Evolutionary conservation across 805 yeast species (phyloP), one percentile per base, ranked within the genome.

Genomic region (Wickerhamiella kurtzmanii): DNA sequence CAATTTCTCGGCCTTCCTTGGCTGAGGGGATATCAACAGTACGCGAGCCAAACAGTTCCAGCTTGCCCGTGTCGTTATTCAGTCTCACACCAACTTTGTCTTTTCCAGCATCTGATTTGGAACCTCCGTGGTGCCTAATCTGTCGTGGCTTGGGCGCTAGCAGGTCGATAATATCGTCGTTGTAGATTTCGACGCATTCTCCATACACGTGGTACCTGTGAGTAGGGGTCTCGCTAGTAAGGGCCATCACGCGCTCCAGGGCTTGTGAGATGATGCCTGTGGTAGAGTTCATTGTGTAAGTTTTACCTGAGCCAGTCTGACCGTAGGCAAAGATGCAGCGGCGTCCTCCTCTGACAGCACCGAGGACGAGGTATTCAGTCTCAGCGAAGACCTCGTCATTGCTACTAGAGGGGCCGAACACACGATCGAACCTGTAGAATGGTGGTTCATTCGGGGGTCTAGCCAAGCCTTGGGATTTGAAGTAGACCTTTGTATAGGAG

Each of bases 301-400:
- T 89, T 60, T 89, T 89, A 2, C 98, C 98, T 0, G 96, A 81
- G 0, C 92, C 95, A 0, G 98, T 92, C 63, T 89, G 98, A 1
- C 98, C 98, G 61, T 92, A 89, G 0, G 97, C 95, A 67, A 89
- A 86, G 1, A 92, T 84, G 62, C 96, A 87, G 2, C 87, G 95
- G 55, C 86, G 86, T 58, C 71, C 79, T 0, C 98, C 98, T 63
- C 89, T 94, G 13, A 88, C 62, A 0, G 94, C 78, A 67, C 74
- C 85, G 61, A 86, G 95, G 1, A 89, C 78, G 19, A 89, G 64
- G 61, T 87, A 95, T 2, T 92, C 79, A 1, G 89, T 74, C 57
- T 89, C 98, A 25, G 76, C 80, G 63, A 87, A 92, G 0, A 92
- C 74, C 21, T 75, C 80, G 1, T 53, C 54, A 59, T 89, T 89